phyloP scores from a whole-genome alignment of 805 yeast genomes.

The Yarrowia hollandica region DNA sequence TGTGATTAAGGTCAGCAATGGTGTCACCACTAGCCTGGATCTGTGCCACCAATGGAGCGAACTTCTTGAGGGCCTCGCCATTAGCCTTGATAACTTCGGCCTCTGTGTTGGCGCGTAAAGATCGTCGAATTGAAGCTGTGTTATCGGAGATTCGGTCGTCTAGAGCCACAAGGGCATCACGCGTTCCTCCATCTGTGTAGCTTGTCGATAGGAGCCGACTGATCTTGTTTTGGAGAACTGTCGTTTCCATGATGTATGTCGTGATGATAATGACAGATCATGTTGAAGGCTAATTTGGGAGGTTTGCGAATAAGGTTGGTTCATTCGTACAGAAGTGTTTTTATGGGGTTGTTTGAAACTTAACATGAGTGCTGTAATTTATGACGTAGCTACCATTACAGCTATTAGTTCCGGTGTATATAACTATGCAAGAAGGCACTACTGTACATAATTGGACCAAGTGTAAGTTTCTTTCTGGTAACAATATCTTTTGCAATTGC shows the following conservation, averaged over 20 bases:
- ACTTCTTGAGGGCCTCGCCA: conserved; percentile 40
- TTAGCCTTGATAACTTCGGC: conserved; percentile 41
- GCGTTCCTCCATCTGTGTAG: conserved; percentile 39
- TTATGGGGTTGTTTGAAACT: neutral
- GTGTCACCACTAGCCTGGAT: conserved; percentile 36
- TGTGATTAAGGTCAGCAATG: conserved; percentile 32
- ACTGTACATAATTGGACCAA: no score
- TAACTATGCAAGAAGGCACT: no score
- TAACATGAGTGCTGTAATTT: no score
- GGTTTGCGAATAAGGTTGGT: neutral
- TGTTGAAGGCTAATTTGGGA: conserved; percentile 12
- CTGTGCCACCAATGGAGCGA: conserved; percentile 39
- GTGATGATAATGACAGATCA: conserved; percentile 12
- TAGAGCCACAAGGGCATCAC: conserved; percentile 40
- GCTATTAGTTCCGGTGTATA: no score
- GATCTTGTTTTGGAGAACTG: conserved; percentile 35
- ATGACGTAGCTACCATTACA: no score
- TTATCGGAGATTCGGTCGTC: conserved; percentile 39
- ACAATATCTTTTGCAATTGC: no score
- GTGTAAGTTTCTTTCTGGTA: no score
- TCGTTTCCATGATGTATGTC: conserved; percentile 2
- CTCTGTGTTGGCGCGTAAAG: conserved; percentile 41
- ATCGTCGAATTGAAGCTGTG: conserved; percentile 40
- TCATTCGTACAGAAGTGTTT: neutral
- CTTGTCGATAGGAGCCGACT: conserved; percentile 40